Base-by-base conservation (phyloP, 2,329 filamentous ascomycete genomes). In the Lecanicillium sp. region DNA sequence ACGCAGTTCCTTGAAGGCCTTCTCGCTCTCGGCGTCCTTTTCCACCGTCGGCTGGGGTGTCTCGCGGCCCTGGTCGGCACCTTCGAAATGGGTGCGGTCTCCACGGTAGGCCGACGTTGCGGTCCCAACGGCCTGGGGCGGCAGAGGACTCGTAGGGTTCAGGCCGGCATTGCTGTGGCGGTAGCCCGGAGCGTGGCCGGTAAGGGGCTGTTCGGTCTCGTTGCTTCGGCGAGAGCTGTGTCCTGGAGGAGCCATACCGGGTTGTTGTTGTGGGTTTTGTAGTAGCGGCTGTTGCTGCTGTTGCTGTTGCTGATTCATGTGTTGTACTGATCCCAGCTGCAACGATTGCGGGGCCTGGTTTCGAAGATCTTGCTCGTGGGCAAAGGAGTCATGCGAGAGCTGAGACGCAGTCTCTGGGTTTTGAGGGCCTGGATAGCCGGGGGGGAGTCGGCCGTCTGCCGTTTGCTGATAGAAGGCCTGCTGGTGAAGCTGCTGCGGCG, bases 381-480 rank as follows among this genome's bases (percentile, higher is more conserved):
- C 61, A 29, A 74, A 74, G 27, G 79, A 82, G 51, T 84, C 81
- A 69, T 77, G 73, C 59, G 81, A 84, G 55, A 80, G 61, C 62
- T 83, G 79, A 6, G 79, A 83, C 30, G 79, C 63, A 5, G 79
- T 81, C 61, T 84, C 80, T 23, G 77, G 66, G 57, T 80, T 82
- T 48, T 68, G 68, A 30, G 64, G 19, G 21, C 36, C 37, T 27
- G 45, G 66, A 30, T 52, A 44, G 32, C 41, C 32, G 20, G 15
- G 27, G 6, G 39, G 39, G 17, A 33, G 43, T 26, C 45, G 29
- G 14, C 37, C 37, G 32, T 36, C 44, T 17, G 27, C 21, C 29
- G 38, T 46, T 24, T 51, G 49, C 27, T 51, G 49, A 17, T 39
- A 39, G n/a, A 49, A 17, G 19, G 48, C 30, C 27, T 51, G 44